These are phyloP conservation scores for Aspergillus cristatus DNA, from an alignment of 495 filamentous ascomycete genomes.

Conservation along the genomic window DNA sequence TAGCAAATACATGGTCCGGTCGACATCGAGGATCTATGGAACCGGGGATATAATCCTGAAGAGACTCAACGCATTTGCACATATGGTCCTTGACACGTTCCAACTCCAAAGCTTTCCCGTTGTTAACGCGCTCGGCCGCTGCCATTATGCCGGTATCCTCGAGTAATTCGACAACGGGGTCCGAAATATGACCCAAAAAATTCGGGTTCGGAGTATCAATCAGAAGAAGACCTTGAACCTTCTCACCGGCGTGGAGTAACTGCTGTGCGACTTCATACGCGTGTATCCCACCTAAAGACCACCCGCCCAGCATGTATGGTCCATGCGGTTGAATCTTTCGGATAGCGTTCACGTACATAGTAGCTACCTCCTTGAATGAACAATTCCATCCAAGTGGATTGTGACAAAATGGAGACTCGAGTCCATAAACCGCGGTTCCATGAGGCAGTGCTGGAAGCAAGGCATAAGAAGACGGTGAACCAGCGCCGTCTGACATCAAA, in stretches of 20 bases:
- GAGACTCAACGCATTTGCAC: too few relatives aligned
- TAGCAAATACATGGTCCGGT: too few relatives aligned
- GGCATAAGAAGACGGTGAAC: constrained; percentile 56
- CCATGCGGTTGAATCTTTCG: constrained; percentile 52
- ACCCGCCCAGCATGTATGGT: constrained; percentile 59
- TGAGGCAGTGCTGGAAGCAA: constrained; percentile 36
- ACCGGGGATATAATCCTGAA: too few relatives aligned
- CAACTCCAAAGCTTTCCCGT: too few relatives aligned
- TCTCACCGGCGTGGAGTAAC: constrained; percentile 19
- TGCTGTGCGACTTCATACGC: constrained; percentile 30
- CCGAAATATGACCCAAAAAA: too few relatives aligned
- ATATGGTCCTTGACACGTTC: too few relatives aligned
- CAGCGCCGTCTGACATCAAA: constrained; percentile 71
- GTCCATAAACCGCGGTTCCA: constrained; percentile 44
- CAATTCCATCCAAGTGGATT: constrained; percentile 38
- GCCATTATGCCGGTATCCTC: too few relatives aligned
- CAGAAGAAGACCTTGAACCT: constrained; percentile 22
- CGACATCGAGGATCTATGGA: too few relatives aligned
- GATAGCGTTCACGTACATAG: constrained; percentile 53
- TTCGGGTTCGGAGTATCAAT: constrained; percentile 21
- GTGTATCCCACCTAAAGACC: constrained; percentile 39
- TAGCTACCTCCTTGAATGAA: constrained; percentile 21
- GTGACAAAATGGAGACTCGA: constrained; percentile 57
- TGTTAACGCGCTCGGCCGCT: too few relatives aligned
- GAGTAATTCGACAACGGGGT: too few relatives aligned